phyloP scores from a whole-genome alignment of 139 green algal genomes.

The Chlamydomonas incerta region DNA sequence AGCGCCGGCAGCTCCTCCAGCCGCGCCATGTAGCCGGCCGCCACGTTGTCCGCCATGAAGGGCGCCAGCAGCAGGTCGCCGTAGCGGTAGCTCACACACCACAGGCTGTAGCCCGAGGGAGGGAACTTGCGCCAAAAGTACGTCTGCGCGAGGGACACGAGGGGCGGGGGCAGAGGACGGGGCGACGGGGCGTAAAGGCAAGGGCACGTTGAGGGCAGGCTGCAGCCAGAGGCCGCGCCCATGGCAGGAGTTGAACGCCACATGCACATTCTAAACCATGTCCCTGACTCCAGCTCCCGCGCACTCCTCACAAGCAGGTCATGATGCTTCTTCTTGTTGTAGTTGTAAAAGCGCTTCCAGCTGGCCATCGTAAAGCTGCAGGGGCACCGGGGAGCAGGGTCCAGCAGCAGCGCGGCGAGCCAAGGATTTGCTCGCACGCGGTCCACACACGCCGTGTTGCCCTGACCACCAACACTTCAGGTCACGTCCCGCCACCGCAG shows the following conservation, averaged over 20 bases:
- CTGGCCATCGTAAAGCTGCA: conserved; percentile 13
- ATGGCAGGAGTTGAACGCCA: too few species aligned
- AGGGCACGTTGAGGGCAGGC: background rate
- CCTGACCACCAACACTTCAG: too few species aligned
- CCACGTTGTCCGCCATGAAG: conserved; percentile 41
- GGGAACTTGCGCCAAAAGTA: conserved; percentile 37
- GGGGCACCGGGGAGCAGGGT: background rate
- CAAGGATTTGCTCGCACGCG: too few species aligned
- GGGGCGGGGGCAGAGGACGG: too few species aligned
- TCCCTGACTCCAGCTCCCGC: too few species aligned
- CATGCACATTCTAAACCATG: too few species aligned
- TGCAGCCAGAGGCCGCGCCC: too few species aligned
- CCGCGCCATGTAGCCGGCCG: conserved; percentile 8
- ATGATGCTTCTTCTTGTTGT: conserved; percentile 25
- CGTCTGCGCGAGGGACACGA: background rate
- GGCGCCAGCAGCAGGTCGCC: conserved; percentile 7
- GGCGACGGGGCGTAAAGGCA: too few species aligned
- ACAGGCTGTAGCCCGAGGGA: background rate
- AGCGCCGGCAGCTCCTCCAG: conserved; percentile 5
- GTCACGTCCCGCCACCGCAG: too few species aligned
- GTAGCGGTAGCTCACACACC: conserved; percentile 17
- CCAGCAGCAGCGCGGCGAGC: too few species aligned
- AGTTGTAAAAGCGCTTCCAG: conserved; percentile 42
- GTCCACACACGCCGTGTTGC: too few species aligned
- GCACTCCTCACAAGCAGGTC: conserved; percentile 9